Evolutionary conservation across 2,329 filamentous ascomycete species (phyloP), one percentile per base, ranked within the genome.

Genomic region (Pseudogymnoascus sp.): DNA sequence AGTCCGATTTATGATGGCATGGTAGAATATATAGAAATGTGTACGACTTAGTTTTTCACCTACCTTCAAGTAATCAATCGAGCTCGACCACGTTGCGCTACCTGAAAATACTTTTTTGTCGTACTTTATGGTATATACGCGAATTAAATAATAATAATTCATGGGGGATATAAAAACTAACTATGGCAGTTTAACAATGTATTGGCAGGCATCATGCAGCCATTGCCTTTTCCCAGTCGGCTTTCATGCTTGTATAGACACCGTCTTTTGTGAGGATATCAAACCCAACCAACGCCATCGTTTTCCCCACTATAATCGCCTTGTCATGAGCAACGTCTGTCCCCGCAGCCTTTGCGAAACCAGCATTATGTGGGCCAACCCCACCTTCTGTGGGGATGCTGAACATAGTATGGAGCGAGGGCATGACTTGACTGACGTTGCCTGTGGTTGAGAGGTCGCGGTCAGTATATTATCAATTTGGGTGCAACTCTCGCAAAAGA

Each of bases 381-480:
- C 76, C 74, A 2, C 75, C 73, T 0, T 79, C 77, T 2, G 81
- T 77, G 15, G 73, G 74, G 64, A 85, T 83, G 26, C 76, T 75
- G 68, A 85, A 86, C 6, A 79, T 78, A 0, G 77, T 75, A 63
- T 77, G 81, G 38, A 87, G 70, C 62, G 80, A 82, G 40, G 83
- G 84, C 75, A 85, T 78, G 1, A 77, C 80, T 68, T 86, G 80
- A 66, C 80, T 84, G 62, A 86, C 72, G 65, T 87, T 78, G 0
- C 84, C 84, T 72, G 85, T 19, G n/a, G 17, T 56, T 19, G 26
- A 56, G 46, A 31, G 15, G 33, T 15, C 10, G 10, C 31, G n/a
- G n/a, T 56, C 17, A 56, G 46, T 13, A 31, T 33, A 56, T 33
- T 33, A 56, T 33, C 29, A 19, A 33, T 19, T 11, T 56, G 6